Conservation (phyloP, 768 basidiomycete species). For the Scleroderma bovista region DNA sequence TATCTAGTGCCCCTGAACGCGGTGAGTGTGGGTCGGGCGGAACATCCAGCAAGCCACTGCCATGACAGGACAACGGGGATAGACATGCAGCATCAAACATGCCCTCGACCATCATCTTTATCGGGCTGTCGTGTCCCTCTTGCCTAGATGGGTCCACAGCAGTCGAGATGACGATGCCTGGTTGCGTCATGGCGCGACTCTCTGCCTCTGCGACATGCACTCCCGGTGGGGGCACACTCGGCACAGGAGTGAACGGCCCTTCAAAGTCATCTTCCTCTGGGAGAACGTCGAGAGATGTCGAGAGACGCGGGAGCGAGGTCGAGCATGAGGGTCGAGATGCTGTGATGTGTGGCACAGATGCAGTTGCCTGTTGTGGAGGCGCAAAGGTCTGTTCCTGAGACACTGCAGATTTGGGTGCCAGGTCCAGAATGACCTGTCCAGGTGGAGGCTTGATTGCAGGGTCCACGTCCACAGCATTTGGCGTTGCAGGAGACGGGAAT, state of each 20-base stretch:
- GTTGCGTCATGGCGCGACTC: neutral
- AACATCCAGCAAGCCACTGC: constrained; percentile 17
- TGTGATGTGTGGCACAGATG: constrained; percentile 6
- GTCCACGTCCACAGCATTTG: too few relatives aligned
- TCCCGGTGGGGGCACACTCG: neutral
- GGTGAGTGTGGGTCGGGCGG: constrained; percentile 16
- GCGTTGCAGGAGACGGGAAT: too few relatives aligned
- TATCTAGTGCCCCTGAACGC: constrained; percentile 8
- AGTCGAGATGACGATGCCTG: constrained; percentile 18
- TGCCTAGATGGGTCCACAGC: neutral
- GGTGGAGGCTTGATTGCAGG: neutral
- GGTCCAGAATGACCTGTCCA: neutral
- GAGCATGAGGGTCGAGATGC: constrained; percentile 18
- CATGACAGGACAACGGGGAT: constrained; percentile 1
- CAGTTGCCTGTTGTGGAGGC: constrained; percentile 5
- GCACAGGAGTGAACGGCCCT: constrained; percentile 11
- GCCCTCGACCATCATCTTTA: neutral
- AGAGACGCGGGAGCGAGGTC: constrained; percentile 19
- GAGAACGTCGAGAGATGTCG: constrained; percentile 23
- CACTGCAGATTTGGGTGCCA: neutral
- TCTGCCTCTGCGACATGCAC: neutral
- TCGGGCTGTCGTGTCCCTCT: neutral
- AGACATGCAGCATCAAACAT: neutral
- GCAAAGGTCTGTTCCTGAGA: neutral
- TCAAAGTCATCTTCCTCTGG: constrained; percentile 25